phyloP scores from a whole-genome alignment of 306 rosid genomes.

The Hippophae tibetana region DNA sequence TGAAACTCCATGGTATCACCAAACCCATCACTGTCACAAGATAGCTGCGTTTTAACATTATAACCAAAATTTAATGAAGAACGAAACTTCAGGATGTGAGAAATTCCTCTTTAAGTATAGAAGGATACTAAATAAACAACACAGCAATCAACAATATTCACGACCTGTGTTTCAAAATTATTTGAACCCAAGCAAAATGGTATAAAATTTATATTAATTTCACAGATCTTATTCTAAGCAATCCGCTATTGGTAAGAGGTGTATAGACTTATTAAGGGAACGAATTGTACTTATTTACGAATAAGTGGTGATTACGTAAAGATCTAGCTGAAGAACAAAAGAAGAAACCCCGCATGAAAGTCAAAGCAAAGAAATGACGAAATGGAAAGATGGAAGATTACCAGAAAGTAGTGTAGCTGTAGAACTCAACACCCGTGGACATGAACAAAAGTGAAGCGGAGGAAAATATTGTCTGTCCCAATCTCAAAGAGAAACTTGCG shows the following conservation, averaged over 20 bases:
- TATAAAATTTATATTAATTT: too few species aligned
- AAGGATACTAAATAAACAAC: too few species aligned
- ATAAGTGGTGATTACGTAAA: background rate
- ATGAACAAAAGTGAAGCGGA: conserved; percentile 78
- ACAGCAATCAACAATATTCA: too few species aligned
- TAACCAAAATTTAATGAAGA: conserved; percentile 5
- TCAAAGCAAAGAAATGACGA: background rate
- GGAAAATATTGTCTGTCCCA: conserved; percentile 70
- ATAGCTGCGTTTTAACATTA: conserved; percentile 34
- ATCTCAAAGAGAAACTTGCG: conserved; percentile 64
- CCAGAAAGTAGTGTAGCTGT: conserved; percentile 90
- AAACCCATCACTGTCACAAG: conserved; percentile 82
- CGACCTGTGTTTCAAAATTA: too few species aligned
- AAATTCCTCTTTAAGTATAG: background rate
- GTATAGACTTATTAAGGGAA: background rate
- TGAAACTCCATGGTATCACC: conserved; percentile 88
- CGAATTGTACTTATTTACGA: background rate
- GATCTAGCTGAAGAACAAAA: background rate
- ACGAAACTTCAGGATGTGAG: conserved; percentile 1
- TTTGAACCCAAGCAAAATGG: too few species aligned
- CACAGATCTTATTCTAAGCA: too few species aligned
- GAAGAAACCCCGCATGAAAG: background rate
- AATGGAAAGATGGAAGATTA: conserved; percentile 11
- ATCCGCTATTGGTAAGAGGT: too few species aligned
- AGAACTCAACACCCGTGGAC: conserved; percentile 79